A percentile compares a stretch with the other conserved stretches of the same genome.
phyloP scores from a whole-genome alignment of 169 alveolate genomes.

The Perkinsus olseni region DNA sequence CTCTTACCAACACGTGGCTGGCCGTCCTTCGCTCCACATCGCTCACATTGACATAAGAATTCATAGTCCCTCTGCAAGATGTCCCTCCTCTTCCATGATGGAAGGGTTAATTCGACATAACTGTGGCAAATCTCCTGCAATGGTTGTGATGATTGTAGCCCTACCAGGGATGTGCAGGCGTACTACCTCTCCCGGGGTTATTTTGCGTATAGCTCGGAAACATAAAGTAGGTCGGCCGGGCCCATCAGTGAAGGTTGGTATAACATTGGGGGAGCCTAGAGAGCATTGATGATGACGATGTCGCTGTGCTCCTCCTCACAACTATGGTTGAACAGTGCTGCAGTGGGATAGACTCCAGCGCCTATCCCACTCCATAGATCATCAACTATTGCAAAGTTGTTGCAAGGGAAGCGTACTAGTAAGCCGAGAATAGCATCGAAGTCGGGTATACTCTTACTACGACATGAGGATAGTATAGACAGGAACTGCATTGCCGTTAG shows the following conservation, averaged over 20 bases:
- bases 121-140: neutral
- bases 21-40: neutral
- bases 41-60: neutral
- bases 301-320: neutral
- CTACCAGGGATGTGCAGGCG: neutral
- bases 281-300: neutral
- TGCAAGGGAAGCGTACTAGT: neutral
- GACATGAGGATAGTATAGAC: neutral
- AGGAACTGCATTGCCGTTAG: neutral
- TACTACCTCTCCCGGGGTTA: neutral
- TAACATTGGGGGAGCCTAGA: neutral
- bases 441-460: neutral
- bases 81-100: neutral
- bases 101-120: neutral
- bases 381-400: neutral
- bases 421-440: neutral
- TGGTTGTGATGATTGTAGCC: no score
- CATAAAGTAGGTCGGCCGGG: neutral
- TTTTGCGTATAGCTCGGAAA: neutral
- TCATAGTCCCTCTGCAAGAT: neutral
- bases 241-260: neutral
- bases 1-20: neutral
- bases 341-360: neutral
- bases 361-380: neutral
- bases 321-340: neutral